Evolutionary conservation across 2,329 filamentous ascomycete species (phyloP).

Genomic region (Trichophyton rubrum): DNA sequence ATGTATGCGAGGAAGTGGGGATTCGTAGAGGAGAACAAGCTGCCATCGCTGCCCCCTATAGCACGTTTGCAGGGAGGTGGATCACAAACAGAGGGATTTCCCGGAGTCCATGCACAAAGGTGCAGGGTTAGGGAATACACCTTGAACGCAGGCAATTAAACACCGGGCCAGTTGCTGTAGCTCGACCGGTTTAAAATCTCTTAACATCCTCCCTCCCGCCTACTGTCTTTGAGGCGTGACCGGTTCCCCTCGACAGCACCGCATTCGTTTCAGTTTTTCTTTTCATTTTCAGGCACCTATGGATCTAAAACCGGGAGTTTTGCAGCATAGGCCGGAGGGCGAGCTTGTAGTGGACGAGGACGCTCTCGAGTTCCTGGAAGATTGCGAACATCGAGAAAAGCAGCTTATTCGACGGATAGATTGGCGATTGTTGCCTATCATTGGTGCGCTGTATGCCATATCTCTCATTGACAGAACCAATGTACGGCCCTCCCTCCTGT

Average conservation of each 20-base stretch:
- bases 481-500: constrained; percentile 26
- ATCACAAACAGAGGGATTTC: background rate
- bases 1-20: background rate
- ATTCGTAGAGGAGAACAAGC: background rate
- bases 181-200: background rate
- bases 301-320: background rate
- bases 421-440: constrained; percentile 47
- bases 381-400: constrained; percentile 18
- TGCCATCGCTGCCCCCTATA: background rate
- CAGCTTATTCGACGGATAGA: constrained; percentile 43
- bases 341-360: background rate
- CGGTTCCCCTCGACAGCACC: background rate
- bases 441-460: constrained; percentile 58
- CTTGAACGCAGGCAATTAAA: background rate
- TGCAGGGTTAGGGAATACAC: background rate
- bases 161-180: background rate
- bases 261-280: background rate
- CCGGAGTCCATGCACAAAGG: background rate
- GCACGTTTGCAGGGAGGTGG: background rate
- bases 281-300: background rate
- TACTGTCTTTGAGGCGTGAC: background rate
- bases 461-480: constrained; percentile 71
- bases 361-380: constrained; percentile 1
- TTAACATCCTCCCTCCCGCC: background rate
- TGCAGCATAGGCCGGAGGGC: background rate